These are phyloP conservation scores for Bruguiera sexangula DNA, from an alignment of 345 rosid genomes.

Conservation along the genomic window DNA sequence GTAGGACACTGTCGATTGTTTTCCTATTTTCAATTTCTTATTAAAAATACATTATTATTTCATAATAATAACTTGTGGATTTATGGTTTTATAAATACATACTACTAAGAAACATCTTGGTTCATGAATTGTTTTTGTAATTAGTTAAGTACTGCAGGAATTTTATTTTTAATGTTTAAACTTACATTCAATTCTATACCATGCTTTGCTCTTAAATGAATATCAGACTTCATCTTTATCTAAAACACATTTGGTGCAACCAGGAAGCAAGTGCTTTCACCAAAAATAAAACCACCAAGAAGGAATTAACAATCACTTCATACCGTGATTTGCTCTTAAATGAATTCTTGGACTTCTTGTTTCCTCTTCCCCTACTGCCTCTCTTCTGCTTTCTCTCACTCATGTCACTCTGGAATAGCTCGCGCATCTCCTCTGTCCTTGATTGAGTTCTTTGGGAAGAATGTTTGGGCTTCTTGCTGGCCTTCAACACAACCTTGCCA, in stretches of 20 bases:
- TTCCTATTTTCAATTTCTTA: too few relatives aligned
- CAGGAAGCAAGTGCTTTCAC: not conserved
- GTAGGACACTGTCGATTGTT: too few relatives aligned
- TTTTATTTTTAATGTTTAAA: too few relatives aligned
- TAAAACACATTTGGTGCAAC: not conserved
- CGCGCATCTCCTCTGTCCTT: constrained; percentile 71
- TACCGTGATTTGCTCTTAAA: constrained; percentile 97
- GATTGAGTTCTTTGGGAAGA: constrained; percentile 48
- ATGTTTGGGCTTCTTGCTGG: constrained; percentile 42
- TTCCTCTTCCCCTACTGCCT: constrained; percentile 32
- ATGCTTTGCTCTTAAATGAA: not conserved
- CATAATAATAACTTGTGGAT: too few relatives aligned
- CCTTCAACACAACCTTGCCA: constrained; percentile 54
- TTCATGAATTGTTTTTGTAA: too few relatives aligned
- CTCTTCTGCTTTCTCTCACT: constrained; percentile 62
- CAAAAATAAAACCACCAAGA: not conserved
- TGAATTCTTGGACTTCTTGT: constrained; percentile 62
- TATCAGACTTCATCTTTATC: not conserved
- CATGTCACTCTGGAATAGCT: constrained; percentile 80
- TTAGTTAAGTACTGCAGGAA: too few relatives aligned
- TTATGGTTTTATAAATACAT: too few relatives aligned
- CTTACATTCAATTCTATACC: not conserved
- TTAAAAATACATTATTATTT: too few relatives aligned
- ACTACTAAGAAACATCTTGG: too few relatives aligned
- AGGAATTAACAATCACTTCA: not conserved